A percentile compares a stretch with the other conserved stretches of the same genome.
Evolutionary conservation across 352 stramenopile species (phyloP).

Genomic region (Phytophthora rubi): DNA sequence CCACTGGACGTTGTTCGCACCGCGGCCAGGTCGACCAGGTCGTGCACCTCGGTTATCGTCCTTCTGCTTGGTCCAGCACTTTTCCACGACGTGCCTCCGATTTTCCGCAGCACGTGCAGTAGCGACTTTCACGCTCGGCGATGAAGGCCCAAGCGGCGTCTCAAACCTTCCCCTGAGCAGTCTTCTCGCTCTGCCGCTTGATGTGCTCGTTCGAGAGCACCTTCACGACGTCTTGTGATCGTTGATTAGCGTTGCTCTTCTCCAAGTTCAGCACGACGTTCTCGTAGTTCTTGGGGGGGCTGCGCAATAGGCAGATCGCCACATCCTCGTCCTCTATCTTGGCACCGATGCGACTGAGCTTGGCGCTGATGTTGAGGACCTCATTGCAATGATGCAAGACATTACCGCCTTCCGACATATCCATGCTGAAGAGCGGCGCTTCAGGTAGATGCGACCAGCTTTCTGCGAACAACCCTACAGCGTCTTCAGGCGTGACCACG

Average conservation of each 20-base stretch:
- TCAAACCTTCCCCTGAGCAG: too few species aligned
- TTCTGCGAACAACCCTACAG: constrained; percentile 26
- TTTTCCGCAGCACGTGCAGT: constrained; percentile 23
- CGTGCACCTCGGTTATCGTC: constrained; percentile 11
- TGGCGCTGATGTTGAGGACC: constrained; percentile 25
- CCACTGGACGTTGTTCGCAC: constrained; percentile 24
- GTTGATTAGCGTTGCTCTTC: not conserved
- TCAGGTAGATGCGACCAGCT: constrained; percentile 29
- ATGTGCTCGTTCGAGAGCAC: too few species aligned
- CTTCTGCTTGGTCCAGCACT: constrained; percentile 33
- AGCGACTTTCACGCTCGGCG: constrained; percentile 11
- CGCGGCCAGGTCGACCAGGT: constrained; percentile 6
- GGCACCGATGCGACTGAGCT: constrained; percentile 4
- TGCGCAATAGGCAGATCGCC: not conserved
- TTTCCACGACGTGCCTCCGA: constrained; percentile 15
- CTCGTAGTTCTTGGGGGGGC: not conserved
- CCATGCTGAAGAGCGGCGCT: constrained; percentile 27
- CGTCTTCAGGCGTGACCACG: constrained; percentile 6
- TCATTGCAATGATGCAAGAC: constrained; percentile 22
- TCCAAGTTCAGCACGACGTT: constrained; percentile 1
- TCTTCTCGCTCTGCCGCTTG: too few species aligned
- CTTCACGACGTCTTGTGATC: not conserved
- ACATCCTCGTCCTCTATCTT: constrained; percentile 1
- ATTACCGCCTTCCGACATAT: constrained; percentile 25
- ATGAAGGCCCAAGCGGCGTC: not conserved